Base-by-base conservation (phyloP, 192 early-diverging fungal species). In the Gryganskiella cystojenkinii region DNA sequence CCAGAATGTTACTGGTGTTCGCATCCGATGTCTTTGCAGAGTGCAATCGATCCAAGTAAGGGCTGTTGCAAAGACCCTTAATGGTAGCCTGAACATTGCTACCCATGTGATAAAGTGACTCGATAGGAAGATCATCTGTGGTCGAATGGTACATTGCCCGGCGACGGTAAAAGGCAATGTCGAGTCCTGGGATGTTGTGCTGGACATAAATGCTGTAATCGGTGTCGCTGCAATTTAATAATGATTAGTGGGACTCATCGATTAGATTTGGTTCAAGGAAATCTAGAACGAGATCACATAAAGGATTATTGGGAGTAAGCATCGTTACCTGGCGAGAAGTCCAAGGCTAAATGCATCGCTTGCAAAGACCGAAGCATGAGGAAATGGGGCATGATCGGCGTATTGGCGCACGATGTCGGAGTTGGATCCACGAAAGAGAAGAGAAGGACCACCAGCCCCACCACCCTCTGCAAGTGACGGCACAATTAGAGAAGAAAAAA, bases 361-460 rank as follows among this genome's bases (percentile, higher is more conserved):
- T 33, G 87, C 84, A 49, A 92, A 66, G 4, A 88, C 84, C 50
- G 85, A 86, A 7, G 85, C 88, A 54, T 85, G 84, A 17, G 88
- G 86, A 42, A 66, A 47, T 2, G 74, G 75, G n/a, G 87, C 83
- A 51, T 84, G 78, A 14, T 88, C 86, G n/a, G 84, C 81, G 14
- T 78, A 76, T 19, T 81, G 52, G 25, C 75, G 63, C n/a, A 85
- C 57, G 28, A 79, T 71, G 20, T 76, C 62, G 31, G 56, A 50
- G 30, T 81, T 71, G 56, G 65, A 64, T 17, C 54, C 73, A 51
- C 91, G 80, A 67, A 91, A 92, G 15, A 92, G 67, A 51, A 87
- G 72, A 11, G 90, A 87, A n/a, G 87, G 88, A 25, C 91, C 91
- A 15, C 91, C 91, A 31, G 89, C 87, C 37, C 90, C 90, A 31